phyloP scores from a whole-genome alignment of 768 basidiomycete species.

The Termitomyces sp. region DNA sequence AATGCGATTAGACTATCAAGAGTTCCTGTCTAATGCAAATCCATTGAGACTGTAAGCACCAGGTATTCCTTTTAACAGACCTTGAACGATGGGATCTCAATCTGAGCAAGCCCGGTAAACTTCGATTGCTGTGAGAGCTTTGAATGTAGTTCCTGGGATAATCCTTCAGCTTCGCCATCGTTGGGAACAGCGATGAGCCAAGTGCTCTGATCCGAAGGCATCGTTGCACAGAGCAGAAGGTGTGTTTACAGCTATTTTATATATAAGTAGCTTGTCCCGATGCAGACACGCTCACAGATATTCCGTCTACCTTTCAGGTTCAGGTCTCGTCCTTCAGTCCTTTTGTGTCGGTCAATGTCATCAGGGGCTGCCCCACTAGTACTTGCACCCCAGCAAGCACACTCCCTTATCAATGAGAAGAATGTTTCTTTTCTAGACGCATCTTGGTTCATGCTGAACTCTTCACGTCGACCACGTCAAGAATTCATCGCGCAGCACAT shows the following conservation, averaged over 20 bases:
- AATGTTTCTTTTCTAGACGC: constrained; percentile 59
- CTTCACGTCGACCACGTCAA: constrained; percentile 57
- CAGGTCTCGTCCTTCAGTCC: constrained; percentile 4
- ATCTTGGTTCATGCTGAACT: constrained; percentile 94
- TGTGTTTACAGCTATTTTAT: constrained; percentile 17
- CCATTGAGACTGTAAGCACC: constrained; percentile 4
- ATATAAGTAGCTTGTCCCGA: background rate
- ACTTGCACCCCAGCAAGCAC: constrained; percentile 45
- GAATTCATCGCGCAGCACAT: constrained; percentile 69
- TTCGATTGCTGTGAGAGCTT: constrained; percentile 60
- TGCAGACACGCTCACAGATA: constrained; percentile 2
- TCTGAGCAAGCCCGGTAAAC: constrained; percentile 50
- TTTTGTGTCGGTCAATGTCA: constrained; percentile 28
- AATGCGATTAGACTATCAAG: constrained; percentile 83
- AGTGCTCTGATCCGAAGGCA: constrained; percentile 96
- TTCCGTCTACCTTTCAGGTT: background rate
- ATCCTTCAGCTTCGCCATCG: constrained; percentile 78
- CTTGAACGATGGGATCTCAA: constrained; percentile 87
- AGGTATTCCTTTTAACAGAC: constrained; percentile 33
- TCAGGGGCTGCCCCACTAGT: constrained; percentile 39
- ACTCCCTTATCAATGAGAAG: constrained; percentile 24
- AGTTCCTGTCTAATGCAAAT: constrained; percentile 72
- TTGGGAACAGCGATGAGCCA: constrained; percentile 88
- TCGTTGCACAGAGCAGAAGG: constrained; percentile 25
- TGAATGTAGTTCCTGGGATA: constrained; percentile 56